Conservation (phyloP, 306 rosid genomes). For the Quercus robur region DNA sequence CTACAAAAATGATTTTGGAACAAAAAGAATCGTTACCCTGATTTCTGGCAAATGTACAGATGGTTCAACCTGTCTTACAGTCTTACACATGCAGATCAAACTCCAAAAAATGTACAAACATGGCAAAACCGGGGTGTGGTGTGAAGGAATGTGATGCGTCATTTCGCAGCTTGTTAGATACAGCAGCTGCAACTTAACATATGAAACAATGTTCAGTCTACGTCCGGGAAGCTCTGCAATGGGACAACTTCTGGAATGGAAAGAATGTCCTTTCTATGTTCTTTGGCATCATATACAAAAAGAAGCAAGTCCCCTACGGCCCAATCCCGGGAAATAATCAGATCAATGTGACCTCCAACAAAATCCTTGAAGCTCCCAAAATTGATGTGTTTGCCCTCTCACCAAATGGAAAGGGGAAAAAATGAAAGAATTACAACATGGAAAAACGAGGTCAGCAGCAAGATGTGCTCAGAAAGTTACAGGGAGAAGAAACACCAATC, state of each 20-base stretch:
- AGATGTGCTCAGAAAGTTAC: slow-evolving; percentile 45
- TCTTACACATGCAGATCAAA: slow-evolving; percentile 1
- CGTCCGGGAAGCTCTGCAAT: slow-evolving; percentile 20
- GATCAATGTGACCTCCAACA: slow-evolving; percentile 47
- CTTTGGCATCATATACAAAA: slow-evolving; percentile 37
- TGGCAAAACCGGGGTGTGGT: slow-evolving; percentile 19
- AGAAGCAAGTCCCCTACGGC: slow-evolving; percentile 40
- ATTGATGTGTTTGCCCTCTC: slow-evolving; percentile 51
- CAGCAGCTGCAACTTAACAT: slow-evolving; percentile 36
- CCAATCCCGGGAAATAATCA: slow-evolving; percentile 44
- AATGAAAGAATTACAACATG: slow-evolving; percentile 65
- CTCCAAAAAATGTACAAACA: slow-evolving; percentile 26
- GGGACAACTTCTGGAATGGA: slow-evolving; percentile 15
- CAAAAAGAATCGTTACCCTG: slow-evolving; percentile 15
- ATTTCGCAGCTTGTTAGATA: slow-evolving; percentile 38
- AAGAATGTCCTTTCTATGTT: slow-evolving; percentile 27
- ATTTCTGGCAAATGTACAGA: slow-evolving; percentile 9
- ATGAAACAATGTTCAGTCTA: slow-evolving; percentile 30
- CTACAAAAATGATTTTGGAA: neutral
- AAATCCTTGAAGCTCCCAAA: slow-evolving; percentile 48
- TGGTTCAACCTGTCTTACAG: slow-evolving; percentile 18
- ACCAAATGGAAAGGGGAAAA: slow-evolving; percentile 30
- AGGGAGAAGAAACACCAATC: slow-evolving; percentile 38
- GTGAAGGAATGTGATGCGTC: slow-evolving; percentile 17
- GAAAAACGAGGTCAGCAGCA: slow-evolving; percentile 45